Conservation (phyloP, 768 basidiomycete genomes). For the Russula brevipes region DNA sequence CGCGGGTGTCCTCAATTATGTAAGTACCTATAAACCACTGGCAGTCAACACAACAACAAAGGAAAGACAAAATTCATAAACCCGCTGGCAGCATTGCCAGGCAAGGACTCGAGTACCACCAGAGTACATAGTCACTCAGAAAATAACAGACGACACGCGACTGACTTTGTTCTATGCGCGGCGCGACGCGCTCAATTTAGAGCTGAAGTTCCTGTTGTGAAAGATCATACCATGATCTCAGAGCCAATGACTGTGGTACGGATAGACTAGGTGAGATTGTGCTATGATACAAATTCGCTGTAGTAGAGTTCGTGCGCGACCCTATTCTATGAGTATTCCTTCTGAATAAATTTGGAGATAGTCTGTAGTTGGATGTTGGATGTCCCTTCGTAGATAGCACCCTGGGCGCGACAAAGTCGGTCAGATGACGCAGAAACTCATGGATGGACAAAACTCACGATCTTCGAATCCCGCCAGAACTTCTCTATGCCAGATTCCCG, state of each 20-base stretch:
- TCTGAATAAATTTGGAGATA: slow-evolving; percentile 87
- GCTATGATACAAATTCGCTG: neutral
- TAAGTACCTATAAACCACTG: too few relatives aligned
- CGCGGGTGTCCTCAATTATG: too few relatives aligned
- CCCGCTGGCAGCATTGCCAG: too few relatives aligned
- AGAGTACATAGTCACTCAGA: too few relatives aligned
- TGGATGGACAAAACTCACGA: slow-evolving; percentile 48
- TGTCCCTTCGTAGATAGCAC: slow-evolving; percentile 90
- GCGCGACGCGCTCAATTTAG: too few relatives aligned
- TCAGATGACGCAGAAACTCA: neutral
- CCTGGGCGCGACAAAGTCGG: slow-evolving; percentile 38
- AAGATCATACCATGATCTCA: too few relatives aligned
- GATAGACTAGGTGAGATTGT: neutral
- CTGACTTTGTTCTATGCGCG: too few relatives aligned
- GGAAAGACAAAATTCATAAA: too few relatives aligned
- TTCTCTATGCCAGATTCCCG: slow-evolving; percentile 95
- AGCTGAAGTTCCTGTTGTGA: too few relatives aligned
- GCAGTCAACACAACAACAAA: too few relatives aligned
- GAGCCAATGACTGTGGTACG: neutral
- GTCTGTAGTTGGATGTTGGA: slow-evolving; percentile 98
- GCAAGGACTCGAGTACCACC: too few relatives aligned
- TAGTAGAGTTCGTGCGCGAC: neutral
- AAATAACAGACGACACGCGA: too few relatives aligned
- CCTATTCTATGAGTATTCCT: slow-evolving; percentile 66
- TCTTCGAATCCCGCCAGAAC: slow-evolving; percentile 95